A percentile compares a stretch with the other conserved stretches of the same genome.
Evolutionary conservation across 2,329 filamentous ascomycete species (phyloP).

Genomic region (Pseudogymnoascus sp.): DNA sequence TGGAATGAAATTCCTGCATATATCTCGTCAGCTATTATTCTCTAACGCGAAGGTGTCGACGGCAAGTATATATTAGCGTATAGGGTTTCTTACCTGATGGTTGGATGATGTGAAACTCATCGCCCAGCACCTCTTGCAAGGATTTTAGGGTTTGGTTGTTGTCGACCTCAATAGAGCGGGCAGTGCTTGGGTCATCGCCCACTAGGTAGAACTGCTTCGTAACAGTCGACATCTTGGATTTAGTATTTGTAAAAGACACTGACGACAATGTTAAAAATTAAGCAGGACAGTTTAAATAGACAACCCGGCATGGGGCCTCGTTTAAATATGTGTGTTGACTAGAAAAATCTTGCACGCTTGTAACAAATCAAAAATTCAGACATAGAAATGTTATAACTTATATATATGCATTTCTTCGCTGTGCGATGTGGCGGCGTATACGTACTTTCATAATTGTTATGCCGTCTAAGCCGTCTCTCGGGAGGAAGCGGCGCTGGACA

Average conservation of each 20-base stretch:
- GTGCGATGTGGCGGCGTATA: background rate
- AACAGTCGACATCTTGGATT: background rate
- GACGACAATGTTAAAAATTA: background rate
- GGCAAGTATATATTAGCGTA: background rate
- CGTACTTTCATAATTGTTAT: background rate
- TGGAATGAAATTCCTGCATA: conserved; percentile 19
- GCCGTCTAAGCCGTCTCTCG: conserved; percentile 1
- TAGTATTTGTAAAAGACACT: background rate
- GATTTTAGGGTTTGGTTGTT: conserved; percentile 17
- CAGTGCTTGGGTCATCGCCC: conserved; percentile 13
- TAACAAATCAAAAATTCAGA: background rate
- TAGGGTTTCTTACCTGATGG: conserved; percentile 16
- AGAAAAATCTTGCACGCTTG: conserved; percentile 2
- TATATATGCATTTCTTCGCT: background rate
- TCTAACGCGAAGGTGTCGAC: background rate
- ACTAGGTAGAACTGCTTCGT: conserved; percentile 16
- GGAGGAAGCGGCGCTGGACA: background rate
- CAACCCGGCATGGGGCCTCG: background rate
- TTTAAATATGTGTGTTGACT: background rate
- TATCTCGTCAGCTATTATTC: background rate
- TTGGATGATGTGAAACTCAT: conserved; percentile 16
- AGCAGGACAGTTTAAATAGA: background rate
- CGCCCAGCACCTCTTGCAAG: conserved; percentile 17
- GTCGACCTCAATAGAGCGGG: conserved; percentile 16
- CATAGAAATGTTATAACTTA: background rate